Conservation (phyloP, 1,139 yeast genomes). For the Suhomyces bribrorum region DNA sequence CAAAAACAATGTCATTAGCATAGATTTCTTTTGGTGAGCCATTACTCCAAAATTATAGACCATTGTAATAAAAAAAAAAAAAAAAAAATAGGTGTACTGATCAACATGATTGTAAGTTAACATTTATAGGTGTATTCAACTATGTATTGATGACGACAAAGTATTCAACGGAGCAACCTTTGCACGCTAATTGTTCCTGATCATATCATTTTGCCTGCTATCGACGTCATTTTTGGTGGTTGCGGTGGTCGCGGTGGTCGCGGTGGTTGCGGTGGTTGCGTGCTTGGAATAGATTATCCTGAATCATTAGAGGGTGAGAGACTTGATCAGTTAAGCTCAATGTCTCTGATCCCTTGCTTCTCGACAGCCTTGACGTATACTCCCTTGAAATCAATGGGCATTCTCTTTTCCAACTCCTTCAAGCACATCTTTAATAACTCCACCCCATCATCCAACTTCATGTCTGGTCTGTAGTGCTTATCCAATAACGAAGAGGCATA, state of each 20-base stretch:
- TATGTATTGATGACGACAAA: neutral
- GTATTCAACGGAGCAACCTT: too few relatives aligned
- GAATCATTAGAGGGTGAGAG: too few relatives aligned
- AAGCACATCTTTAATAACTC: constrained; percentile 71
- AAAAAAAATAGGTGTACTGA: too few relatives aligned
- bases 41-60: neutral
- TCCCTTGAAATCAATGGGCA: constrained; percentile 97
- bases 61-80: too few relatives aligned
- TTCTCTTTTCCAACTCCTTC: constrained; percentile 76
- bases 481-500: constrained; percentile 89
- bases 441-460: constrained; percentile 79
- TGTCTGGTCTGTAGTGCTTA: constrained; percentile 80
- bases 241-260: too few relatives aligned
- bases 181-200: too few relatives aligned
- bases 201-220: too few relatives aligned
- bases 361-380: constrained; percentile 76
- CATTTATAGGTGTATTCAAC: neutral
- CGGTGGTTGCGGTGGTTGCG: too few relatives aligned
- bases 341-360: constrained; percentile 64
- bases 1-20: neutral
- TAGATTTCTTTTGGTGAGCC: neutral
- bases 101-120: too few relatives aligned
- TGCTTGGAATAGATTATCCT: too few relatives aligned
- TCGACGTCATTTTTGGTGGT: too few relatives aligned
- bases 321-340: constrained; percentile 34